Evolutionary conservation across 345 rosid genomes (phyloP), one percentile per base, ranked within the genome.

Genomic region (Citrus cavaleriei): DNA sequence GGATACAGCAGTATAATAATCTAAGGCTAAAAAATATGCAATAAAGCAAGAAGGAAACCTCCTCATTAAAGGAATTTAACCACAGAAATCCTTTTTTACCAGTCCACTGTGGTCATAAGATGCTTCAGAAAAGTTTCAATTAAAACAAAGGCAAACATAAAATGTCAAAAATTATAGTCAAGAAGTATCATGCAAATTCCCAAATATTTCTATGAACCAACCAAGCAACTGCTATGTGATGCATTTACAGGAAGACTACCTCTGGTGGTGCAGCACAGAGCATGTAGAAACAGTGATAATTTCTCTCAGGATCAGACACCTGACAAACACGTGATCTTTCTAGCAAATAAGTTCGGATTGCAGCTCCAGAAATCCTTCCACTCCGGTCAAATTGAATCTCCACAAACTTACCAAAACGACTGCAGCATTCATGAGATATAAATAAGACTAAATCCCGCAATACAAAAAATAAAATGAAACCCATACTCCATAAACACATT

Each of bases 261-360:
- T 93, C 97, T 49, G 84, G 86, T 40, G 99, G 99, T 71, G 98
- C 99, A 80, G 99, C 90, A 85, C 99, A 96, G 74, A 96, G 95
- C 99, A 96, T 96, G 86, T 96, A 96, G 89, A 96, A 96, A 84
- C 99, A 96, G 78, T 96, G 99, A 83, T 96, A 96, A 83, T 96
- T 94, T 88, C 99, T 94, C 91, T 96, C 99, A 28, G 95, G 98
- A 79, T 94, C 97, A 49, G 98, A 96, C 82, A 96, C 91, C 86
- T 96, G 99, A 85, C 99, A 96, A 80, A 96, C 99, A 82, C 99
- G 98, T 67, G 99, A 96, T 84, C 99, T 94, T 90, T 94, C 99
- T 73, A 94, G 89, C 90, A 94, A 84, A 83, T 96, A 96, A 84
- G 99, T 96, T 87, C 98, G 88, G 83, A 96, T 88, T 21, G 99